These are phyloP conservation scores for Paragyromitra xinjiangensis DNA, from an alignment of 495 filamentous ascomycete genomes.

Conservation along the genomic window DNA sequence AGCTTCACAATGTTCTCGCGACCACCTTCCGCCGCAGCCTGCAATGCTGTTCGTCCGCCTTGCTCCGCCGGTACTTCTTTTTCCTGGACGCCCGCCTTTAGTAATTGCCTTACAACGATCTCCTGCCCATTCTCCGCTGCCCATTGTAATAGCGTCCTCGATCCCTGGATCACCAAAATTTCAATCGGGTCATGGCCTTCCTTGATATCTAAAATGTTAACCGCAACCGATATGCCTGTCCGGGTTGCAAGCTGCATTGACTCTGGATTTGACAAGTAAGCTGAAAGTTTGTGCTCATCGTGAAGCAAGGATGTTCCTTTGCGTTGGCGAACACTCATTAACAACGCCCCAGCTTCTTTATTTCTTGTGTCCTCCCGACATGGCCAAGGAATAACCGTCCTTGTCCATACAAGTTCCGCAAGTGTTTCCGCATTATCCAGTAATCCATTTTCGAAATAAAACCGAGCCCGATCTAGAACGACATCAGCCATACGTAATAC, in stretches of 20 bases:
- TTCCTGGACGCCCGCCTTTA: slow-evolving; percentile 49
- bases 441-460: not conserved
- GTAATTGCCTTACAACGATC: slow-evolving; percentile 12
- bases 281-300: not conserved
- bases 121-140: slow-evolving; percentile 9
- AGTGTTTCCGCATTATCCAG: not conserved
- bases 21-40: not conserved
- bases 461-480: not conserved
- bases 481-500: not conserved
- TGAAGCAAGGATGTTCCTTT: not conserved
- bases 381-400: not conserved
- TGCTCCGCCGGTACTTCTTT: slow-evolving; percentile 33
- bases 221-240: not conserved
- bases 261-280: not conserved
- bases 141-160: slow-evolving; percentile 12
- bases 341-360: not conserved
- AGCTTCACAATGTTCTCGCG: not conserved
- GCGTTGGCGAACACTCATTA: not conserved
- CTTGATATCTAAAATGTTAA: not conserved
- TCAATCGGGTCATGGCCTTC: not conserved
- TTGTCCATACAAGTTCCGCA: not conserved
- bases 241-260: not conserved
- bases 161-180: not conserved
- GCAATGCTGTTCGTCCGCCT: not conserved
- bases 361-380: not conserved